Conservation (phyloP, 1,139 yeast species). For the Arxiozyma heterogenica region DNA sequence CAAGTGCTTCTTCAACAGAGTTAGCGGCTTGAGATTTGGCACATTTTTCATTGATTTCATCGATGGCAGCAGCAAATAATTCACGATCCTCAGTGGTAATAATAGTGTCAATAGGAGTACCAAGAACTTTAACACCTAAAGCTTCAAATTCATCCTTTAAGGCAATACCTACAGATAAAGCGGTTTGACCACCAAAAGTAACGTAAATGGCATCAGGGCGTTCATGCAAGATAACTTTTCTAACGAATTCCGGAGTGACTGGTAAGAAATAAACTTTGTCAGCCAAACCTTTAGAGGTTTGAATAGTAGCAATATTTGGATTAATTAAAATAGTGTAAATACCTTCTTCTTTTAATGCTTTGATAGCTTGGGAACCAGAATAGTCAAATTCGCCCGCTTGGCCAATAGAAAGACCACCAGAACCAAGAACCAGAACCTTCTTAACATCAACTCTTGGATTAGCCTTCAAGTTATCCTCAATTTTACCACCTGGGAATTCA, state of each 20-base stretch:
- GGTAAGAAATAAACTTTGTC: constrained; percentile 97
- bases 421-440: constrained; percentile 92
- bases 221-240: constrained; percentile 90
- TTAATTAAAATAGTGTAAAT: constrained; percentile 90
- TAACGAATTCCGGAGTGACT: constrained; percentile 89
- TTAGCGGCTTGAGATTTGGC: constrained; percentile 87
- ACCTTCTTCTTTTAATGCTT: constrained; percentile 95
- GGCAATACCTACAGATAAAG: constrained; percentile 87
- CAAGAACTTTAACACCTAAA: constrained; percentile 88
- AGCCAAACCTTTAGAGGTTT: constrained; percentile 95
- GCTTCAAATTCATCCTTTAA: constrained; percentile 90
- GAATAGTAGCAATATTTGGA: constrained; percentile 97
- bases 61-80: constrained; percentile 88
- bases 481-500: constrained; percentile 80
- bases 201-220: constrained; percentile 95
- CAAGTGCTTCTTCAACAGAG: constrained; percentile 68
- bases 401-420: constrained; percentile 98
- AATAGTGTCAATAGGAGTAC: constrained; percentile 92
- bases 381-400: constrained; percentile 99
- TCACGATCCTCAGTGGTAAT: constrained; percentile 98
- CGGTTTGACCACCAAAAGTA: constrained; percentile 99
- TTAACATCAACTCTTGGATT: constrained; percentile 75
- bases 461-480: constrained; percentile 63
- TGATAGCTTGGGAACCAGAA: constrained; percentile 91
- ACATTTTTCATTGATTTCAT: constrained; percentile 87